Evolutionary conservation across 495 filamentous ascomycete species (phyloP).

Genomic region (Podospora pseudocomata): DNA sequence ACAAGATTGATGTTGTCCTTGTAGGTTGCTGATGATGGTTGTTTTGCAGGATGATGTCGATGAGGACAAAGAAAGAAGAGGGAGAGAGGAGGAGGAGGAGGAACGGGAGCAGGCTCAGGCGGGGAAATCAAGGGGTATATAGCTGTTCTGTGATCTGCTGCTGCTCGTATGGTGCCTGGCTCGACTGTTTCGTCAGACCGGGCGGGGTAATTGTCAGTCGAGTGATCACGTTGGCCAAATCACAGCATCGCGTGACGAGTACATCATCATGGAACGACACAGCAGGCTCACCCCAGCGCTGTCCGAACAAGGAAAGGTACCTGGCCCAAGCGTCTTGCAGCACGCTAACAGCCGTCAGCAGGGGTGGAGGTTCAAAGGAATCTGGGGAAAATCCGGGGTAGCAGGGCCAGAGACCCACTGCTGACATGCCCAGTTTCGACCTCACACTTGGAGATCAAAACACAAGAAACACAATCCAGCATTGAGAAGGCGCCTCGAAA

Average conservation of each 20-base stretch:
- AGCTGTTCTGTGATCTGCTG: slow-evolving; percentile 18
- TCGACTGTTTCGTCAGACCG: slow-evolving; percentile 34
- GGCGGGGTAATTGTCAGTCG: slow-evolving; percentile 36
- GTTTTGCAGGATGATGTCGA: slow-evolving; percentile 18
- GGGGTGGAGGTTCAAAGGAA: background rate
- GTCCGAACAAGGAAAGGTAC: slow-evolving; percentile 22
- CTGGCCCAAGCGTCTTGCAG: slow-evolving; percentile 32
- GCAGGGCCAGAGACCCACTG: slow-evolving; percentile 13
- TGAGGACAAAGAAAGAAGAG: slow-evolving; percentile 23
- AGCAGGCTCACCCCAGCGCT: slow-evolving; percentile 20
- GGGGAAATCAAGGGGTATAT: slow-evolving; percentile 1
- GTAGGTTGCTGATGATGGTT: slow-evolving; percentile 7
- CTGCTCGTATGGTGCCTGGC: slow-evolving; percentile 2
- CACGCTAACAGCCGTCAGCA: slow-evolving; percentile 9
- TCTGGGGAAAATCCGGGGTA: slow-evolving; percentile 30
- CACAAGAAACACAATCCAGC: background rate
- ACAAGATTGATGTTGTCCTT: slow-evolving; percentile 1
- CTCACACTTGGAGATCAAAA: background rate
- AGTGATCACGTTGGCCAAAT: slow-evolving; percentile 31
- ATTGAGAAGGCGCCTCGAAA: background rate
- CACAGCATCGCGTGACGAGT: slow-evolving; percentile 36
- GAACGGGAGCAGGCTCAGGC: slow-evolving; percentile 12
- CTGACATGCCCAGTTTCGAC: slow-evolving; percentile 6
- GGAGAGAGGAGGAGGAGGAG: slow-evolving; percentile 18
- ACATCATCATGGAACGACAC: slow-evolving; percentile 36